These are phyloP conservation scores for Phanerochaete carnosa DNA, from an alignment of 768 basidiomycete genomes.

Conservation along the genomic window DNA sequence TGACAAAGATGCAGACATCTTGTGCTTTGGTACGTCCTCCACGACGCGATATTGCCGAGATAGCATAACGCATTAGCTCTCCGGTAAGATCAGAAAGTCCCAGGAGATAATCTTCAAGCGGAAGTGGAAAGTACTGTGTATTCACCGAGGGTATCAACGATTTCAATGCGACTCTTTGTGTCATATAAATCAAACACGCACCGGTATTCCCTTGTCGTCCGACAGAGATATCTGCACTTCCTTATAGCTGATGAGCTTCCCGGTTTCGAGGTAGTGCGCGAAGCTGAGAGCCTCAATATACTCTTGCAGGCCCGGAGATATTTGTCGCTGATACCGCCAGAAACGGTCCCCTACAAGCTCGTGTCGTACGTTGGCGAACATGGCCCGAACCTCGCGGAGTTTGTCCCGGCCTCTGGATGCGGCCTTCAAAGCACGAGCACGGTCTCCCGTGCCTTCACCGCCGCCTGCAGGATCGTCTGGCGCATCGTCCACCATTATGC, in stretches of 20 bases:
- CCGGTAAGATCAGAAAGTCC: conserved; percentile 94
- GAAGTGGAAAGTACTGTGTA: conserved; percentile 69
- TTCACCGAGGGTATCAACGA: not conserved
- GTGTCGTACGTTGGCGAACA: conserved; percentile 58
- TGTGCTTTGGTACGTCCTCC: conserved; percentile 62
- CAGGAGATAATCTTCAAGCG: conserved; percentile 83
- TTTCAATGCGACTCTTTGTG: not conserved
- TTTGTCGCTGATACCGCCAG: conserved; percentile 73
- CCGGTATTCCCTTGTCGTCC: conserved; percentile 59
- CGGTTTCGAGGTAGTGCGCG: conserved; percentile 75
- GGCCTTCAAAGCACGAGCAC: conserved; percentile 40
- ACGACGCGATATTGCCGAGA: conserved; percentile 69
- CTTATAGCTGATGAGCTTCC: conserved; percentile 60
- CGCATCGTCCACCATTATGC: conserved; percentile 48
- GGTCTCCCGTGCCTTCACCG: conserved; percentile 19
- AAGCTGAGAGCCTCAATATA: conserved; percentile 94
- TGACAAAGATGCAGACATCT: conserved; percentile 67
- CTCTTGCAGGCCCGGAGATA: conserved; percentile 87
- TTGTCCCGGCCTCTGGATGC: conserved; percentile 53
- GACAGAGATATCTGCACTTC: conserved; percentile 65
- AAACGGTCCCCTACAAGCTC: conserved; percentile 68
- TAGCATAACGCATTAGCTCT: conserved; percentile 94
- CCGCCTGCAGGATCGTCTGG: conserved; percentile 6
- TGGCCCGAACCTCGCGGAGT: conserved; percentile 58
- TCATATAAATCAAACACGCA: conserved; percentile 35